Conservation (phyloP, 352 stramenopile genomes). For the Phytophthora tentaculata region DNA sequence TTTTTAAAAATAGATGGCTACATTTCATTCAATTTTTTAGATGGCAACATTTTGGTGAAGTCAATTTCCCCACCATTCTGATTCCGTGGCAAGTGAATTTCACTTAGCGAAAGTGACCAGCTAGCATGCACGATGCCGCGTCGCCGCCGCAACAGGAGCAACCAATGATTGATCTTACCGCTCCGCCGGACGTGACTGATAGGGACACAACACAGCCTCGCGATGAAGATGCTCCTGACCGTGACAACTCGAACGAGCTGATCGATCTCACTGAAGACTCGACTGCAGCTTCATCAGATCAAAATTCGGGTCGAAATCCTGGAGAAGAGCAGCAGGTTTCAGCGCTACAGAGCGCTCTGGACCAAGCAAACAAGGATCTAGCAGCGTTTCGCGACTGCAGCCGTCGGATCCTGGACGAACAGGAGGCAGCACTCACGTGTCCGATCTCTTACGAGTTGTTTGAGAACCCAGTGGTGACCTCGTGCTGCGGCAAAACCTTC, state of each 20-base stretch:
- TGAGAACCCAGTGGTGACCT: conserved; percentile 19
- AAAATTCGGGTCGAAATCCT: background rate
- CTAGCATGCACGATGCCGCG: too few species aligned
- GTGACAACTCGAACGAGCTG: too few species aligned
- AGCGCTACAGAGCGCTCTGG: conserved; percentile 1
- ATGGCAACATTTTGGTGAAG: too few species aligned
- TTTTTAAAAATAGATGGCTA: too few species aligned
- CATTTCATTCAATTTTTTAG: too few species aligned
- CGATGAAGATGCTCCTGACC: too few species aligned
- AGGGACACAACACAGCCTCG: background rate
- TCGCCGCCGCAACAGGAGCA: background rate
- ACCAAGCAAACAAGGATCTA: conserved; percentile 3
- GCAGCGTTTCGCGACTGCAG: background rate
- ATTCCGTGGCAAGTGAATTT: too few species aligned
- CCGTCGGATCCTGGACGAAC: conserved; percentile 6
- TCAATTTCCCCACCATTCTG: too few species aligned
- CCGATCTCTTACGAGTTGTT: conserved; percentile 23
- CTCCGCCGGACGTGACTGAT: background rate
- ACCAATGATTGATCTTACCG: conserved; percentile 1
- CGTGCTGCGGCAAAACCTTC: conserved; percentile 25
- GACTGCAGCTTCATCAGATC: background rate
- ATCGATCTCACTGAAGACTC: conserved; percentile 12
- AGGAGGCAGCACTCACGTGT: conserved; percentile 19
- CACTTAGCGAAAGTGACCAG: too few species aligned
- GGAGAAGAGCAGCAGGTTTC: background rate